Evolutionary conservation across 805 yeast genomes (phyloP).

Genomic region (Metahyphopichia silvanorum): DNA sequence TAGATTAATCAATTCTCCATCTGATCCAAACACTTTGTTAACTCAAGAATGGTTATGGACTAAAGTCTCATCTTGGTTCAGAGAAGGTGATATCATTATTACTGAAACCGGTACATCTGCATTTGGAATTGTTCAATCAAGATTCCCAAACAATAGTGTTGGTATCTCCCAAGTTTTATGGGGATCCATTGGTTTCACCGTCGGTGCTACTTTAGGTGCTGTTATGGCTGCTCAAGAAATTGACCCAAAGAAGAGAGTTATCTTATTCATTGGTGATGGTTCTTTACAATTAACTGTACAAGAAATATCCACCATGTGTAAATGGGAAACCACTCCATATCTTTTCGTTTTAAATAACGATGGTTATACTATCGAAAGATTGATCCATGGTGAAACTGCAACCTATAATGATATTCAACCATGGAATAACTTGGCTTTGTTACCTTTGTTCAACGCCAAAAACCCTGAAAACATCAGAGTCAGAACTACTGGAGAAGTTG

Average conservation of each 20-base stretch:
- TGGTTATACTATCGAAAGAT: slow-evolving; percentile 69
- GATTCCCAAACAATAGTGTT: slow-evolving; percentile 54
- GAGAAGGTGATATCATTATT: slow-evolving; percentile 58
- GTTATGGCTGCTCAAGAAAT: slow-evolving; percentile 59
- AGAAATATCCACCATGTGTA: slow-evolving; percentile 62
- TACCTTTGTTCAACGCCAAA: slow-evolving; percentile 55
- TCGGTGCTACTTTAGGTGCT: slow-evolving; percentile 63
- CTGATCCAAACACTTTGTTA: slow-evolving; percentile 20
- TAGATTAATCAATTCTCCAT: slow-evolving; percentile 39
- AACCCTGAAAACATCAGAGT: slow-evolving; percentile 51
- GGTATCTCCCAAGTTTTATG: slow-evolving; percentile 69
- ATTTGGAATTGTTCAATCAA: slow-evolving; percentile 60
- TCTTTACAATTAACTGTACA: slow-evolving; percentile 68
- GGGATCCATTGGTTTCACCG: slow-evolving; percentile 69
- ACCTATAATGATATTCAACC: slow-evolving; percentile 60
- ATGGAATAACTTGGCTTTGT: slow-evolving; percentile 57
- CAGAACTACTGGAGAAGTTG: slow-evolving; percentile 51
- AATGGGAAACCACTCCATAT: slow-evolving; percentile 63
- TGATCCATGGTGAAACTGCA: slow-evolving; percentile 63
- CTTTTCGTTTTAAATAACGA: slow-evolving; percentile 62
- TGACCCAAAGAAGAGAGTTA: slow-evolving; percentile 54
- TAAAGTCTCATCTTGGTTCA: slow-evolving; percentile 53
- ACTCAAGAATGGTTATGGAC: slow-evolving; percentile 65
- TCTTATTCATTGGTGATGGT: slow-evolving; percentile 68
- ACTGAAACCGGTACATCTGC: slow-evolving; percentile 72